phyloP scores from a whole-genome alignment of 129 eudicot species.

The Saussurea involucrata region DNA sequence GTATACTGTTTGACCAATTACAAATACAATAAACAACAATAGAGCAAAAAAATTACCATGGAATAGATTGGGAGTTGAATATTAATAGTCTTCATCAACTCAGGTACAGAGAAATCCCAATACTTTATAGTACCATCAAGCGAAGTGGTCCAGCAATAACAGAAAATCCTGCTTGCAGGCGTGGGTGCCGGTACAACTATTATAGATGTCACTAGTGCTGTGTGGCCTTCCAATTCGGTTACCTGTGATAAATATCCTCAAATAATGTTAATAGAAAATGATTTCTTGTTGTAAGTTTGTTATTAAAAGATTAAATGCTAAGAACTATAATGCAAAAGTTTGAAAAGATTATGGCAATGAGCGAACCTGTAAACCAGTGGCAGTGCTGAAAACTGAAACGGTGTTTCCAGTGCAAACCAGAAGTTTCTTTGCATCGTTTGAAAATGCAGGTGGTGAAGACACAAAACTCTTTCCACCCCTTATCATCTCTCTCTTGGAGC shows the following conservation, averaged over 20 bases:
- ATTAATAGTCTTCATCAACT: slow-evolving; percentile 54
- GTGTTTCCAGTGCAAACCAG: slow-evolving; percentile 78
- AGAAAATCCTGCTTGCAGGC: slow-evolving; percentile 47
- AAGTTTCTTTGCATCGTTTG: slow-evolving; percentile 69
- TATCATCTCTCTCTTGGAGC: slow-evolving; percentile 37
- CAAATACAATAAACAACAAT: background rate
- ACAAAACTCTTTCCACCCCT: slow-evolving; percentile 78
- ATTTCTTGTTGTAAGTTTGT: background rate
- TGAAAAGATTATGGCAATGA: background rate
- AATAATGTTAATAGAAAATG: background rate
- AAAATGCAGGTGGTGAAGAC: slow-evolving; percentile 87
- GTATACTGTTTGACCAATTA: background rate
- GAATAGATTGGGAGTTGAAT: slow-evolving; percentile 61
- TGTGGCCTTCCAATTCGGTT: slow-evolving; percentile 80
- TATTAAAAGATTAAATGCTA: background rate
- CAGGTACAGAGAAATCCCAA: slow-evolving; percentile 82
- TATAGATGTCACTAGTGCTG: slow-evolving; percentile 72
- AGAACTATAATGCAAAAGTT: background rate
- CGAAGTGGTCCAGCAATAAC: slow-evolving; percentile 88
- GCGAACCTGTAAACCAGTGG: slow-evolving; percentile 76
- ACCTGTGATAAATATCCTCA: slow-evolving; percentile 30
- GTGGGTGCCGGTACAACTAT: slow-evolving; percentile 66
- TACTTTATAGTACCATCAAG: slow-evolving; percentile 86
- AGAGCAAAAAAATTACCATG: slow-evolving; percentile 47
- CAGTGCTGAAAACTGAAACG: slow-evolving; percentile 82